phyloP scores from a whole-genome alignment of 345 rosid genomes.

The Brassica incana region DNA sequence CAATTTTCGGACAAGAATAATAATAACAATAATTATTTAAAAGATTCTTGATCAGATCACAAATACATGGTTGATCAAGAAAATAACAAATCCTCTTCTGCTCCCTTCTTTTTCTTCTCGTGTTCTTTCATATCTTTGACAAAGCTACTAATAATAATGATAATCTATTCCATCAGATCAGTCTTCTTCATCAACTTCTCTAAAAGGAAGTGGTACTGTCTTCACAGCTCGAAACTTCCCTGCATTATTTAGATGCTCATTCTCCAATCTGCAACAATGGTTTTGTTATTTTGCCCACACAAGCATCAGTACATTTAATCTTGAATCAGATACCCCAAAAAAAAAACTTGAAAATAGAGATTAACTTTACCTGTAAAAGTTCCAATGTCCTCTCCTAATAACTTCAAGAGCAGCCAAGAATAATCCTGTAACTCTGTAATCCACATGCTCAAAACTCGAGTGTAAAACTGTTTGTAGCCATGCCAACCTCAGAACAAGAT shows the following conservation, averaged over 20 bases:
- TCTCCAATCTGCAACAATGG: slow-evolving; percentile 81
- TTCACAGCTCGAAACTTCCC: slow-evolving; percentile 93
- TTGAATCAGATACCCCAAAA: slow-evolving; percentile 17
- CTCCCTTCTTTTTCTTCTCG: not conserved
- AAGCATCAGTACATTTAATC: slow-evolving; percentile 17
- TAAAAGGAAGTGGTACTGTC: slow-evolving; percentile 95
- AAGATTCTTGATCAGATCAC: slow-evolving; percentile 40
- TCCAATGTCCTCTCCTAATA: slow-evolving; percentile 91
- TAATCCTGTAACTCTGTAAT: slow-evolving; percentile 73
- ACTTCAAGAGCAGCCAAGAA: slow-evolving; percentile 93
- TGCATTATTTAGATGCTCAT: slow-evolving; percentile 98
- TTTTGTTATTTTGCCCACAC: not conserved
- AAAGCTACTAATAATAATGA: slow-evolving; percentile 35
- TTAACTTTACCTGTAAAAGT: slow-evolving; percentile 73
- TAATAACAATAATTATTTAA: not conserved
- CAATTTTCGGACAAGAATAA: not conserved
- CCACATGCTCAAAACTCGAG: slow-evolving; percentile 70
- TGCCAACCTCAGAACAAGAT: slow-evolving; percentile 86
- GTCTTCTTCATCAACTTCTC: slow-evolving; percentile 88
- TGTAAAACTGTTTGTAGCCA: slow-evolving; percentile 90
- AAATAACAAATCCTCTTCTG: slow-evolving; percentile 5
- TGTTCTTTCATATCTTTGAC: slow-evolving; percentile 41
- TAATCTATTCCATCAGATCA: slow-evolving; percentile 36
- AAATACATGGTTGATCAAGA: slow-evolving; percentile 39
- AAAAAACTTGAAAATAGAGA: not conserved